Conservation (phyloP, 176 grass and related monocot genomes). For the Musa itinerans region DNA sequence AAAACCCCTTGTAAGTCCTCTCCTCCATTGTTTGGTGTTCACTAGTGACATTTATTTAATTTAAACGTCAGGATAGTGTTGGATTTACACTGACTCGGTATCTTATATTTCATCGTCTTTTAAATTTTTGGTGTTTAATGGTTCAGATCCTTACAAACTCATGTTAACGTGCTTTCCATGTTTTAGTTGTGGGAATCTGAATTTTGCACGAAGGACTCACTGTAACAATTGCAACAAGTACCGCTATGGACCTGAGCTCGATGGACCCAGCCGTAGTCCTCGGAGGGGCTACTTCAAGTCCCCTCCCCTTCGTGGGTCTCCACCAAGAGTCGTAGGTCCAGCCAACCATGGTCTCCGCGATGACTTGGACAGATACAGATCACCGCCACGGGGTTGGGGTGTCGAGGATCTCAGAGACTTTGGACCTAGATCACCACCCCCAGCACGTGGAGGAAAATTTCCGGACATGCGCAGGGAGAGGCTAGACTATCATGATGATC, state of each 20-base stretch:
- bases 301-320: conserved; percentile 26
- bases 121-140: background rate
- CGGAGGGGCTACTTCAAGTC: conserved; percentile 18
- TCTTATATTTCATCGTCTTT: background rate
- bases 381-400: conserved; percentile 39
- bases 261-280: conserved; percentile 44
- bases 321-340: conserved; percentile 35
- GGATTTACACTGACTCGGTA: background rate
- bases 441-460: conserved; percentile 30
- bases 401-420: conserved; percentile 26
- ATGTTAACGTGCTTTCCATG: background rate
- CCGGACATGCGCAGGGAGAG: conserved; percentile 35
- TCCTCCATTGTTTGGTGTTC: background rate
- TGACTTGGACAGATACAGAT: conserved; percentile 48
- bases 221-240: conserved; percentile 92
- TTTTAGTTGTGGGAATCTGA: conserved; percentile 88
- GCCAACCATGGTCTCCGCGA: conserved; percentile 31
- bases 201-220: conserved; percentile 87
- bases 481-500: conserved; percentile 34
- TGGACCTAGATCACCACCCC: conserved; percentile 21
- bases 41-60: background rate
- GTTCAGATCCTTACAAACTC: conserved; percentile 6
- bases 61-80: background rate
- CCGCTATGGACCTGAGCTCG: conserved; percentile 33
- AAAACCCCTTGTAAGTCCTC: conserved; percentile 58